Evolutionary conservation across 805 yeast species (phyloP).

Genomic region (Candida taoyuanica): DNA sequence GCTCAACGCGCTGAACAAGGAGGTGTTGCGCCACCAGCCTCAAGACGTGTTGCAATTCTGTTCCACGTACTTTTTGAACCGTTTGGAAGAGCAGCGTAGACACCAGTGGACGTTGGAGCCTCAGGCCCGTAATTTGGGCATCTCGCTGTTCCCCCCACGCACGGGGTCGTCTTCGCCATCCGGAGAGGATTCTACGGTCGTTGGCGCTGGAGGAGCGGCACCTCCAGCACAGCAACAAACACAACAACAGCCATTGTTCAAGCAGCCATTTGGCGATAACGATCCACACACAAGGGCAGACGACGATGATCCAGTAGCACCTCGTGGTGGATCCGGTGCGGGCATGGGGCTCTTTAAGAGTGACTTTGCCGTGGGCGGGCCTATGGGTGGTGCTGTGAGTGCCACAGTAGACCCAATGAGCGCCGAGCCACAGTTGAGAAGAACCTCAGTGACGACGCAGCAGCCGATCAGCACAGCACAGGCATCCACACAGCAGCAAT

Average conservation of each 20-base stretch:
- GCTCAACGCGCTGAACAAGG: slow-evolving; percentile 58
- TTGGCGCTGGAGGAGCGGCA: too few species aligned
- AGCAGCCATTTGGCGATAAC: slow-evolving; percentile 52
- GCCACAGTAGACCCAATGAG: slow-evolving; percentile 23
- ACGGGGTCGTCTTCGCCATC: not conserved
- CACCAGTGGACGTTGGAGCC: slow-evolving; percentile 47
- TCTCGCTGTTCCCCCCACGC: slow-evolving; percentile 36
- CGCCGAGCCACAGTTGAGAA: slow-evolving; percentile 10
- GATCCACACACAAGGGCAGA: slow-evolving; percentile 53
- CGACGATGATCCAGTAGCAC: slow-evolving; percentile 22
- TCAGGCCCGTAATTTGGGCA: slow-evolving; percentile 46
- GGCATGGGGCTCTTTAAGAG: slow-evolving; percentile 24
- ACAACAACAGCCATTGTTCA: slow-evolving; percentile 17
- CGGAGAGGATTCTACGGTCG: too few species aligned
- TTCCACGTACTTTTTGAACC: slow-evolving; percentile 62
- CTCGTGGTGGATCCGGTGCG: too few species aligned
- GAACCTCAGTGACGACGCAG: slow-evolving; percentile 16
- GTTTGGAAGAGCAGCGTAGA: slow-evolving; percentile 55
- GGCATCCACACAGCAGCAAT: too few species aligned
- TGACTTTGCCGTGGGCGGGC: slow-evolving; percentile 25
- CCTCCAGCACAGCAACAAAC: too few species aligned
- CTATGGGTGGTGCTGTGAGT: slow-evolving; percentile 12
- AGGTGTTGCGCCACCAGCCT: slow-evolving; percentile 52
- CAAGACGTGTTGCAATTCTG: slow-evolving; percentile 70
- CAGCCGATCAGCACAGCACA: slow-evolving; percentile 27